A percentile compares a stretch with the other conserved stretches of the same genome.
Evolutionary conservation across 2,329 filamentous ascomycete species (phyloP).

Genomic region (Trichoderma aggressivum): DNA sequence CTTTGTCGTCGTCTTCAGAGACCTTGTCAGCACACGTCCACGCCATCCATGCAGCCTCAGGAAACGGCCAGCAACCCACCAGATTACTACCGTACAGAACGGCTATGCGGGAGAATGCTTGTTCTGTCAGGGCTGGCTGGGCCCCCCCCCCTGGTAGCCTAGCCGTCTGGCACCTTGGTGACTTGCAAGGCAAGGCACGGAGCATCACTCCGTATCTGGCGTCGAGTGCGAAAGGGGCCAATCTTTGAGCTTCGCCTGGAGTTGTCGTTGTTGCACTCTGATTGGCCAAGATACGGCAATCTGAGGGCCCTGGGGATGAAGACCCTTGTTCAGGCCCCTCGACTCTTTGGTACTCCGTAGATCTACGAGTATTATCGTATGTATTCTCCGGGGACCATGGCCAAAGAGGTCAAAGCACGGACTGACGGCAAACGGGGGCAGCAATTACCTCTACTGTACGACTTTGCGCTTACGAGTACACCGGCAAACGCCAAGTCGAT

Average conservation of each 20-base stretch:
- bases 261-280: not conserved
- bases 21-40: not conserved
- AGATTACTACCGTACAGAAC: not conserved
- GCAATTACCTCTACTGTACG: not conserved
- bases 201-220: not conserved
- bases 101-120: not conserved
- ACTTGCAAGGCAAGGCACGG: not conserved
- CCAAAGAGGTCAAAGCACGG: not conserved
- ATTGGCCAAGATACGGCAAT: not conserved
- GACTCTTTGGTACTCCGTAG: not conserved
- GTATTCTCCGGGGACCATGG: not conserved
- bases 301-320: not conserved
- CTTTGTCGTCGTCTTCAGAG: not conserved
- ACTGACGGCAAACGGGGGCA: not conserved
- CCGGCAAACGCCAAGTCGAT: not conserved
- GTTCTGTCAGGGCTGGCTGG: not conserved
- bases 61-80: not conserved
- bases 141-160: not conserved
- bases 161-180: not conserved
- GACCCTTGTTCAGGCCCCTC: not conserved
- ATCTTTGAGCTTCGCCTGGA: not conserved
- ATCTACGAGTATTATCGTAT: too few relatives aligned
- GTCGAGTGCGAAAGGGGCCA: not conserved
- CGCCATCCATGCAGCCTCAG: not conserved
- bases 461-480: not conserved